Conservation (phyloP, 306 rosid genomes). For the Nissolia schottii region DNA sequence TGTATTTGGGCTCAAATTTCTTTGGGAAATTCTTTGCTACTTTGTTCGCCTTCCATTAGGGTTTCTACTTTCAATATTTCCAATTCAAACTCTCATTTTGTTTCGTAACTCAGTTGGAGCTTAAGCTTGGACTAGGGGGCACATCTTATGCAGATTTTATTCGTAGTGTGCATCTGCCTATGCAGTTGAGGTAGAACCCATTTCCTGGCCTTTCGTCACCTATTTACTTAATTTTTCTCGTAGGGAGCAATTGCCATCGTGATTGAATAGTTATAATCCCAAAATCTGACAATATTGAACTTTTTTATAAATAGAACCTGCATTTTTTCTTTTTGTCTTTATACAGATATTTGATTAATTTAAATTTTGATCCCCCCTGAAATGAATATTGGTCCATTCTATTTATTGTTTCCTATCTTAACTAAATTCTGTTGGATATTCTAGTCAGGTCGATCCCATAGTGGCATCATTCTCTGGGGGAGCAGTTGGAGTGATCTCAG, state of each 20-base stretch:
- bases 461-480: conserved; percentile 99
- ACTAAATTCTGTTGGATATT: conserved; percentile 24
- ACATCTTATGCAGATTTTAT: conserved; percentile 92
- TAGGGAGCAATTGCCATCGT: neutral
- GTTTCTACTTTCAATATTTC: neutral
- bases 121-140: conserved; percentile 92
- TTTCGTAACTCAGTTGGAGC: conserved; percentile 68
- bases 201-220: conserved; percentile 1
- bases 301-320: conserved; percentile 13
- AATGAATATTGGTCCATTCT: neutral
- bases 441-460: conserved; percentile 96
- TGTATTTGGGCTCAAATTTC: no score
- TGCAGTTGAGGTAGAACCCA: conserved; percentile 83
- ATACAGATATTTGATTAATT: neutral
- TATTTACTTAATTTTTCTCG: neutral
- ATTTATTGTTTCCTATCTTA: neutral
- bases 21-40: no score
- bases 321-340: neutral
- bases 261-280: neutral
- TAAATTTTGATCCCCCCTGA: neutral
- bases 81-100: neutral
- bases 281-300: neutral
- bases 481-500: conserved; percentile 95
- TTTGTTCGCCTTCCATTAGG: conserved; percentile 13
- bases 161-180: conserved; percentile 68